phyloP scores from a whole-genome alignment of 176 grass and related monocot genomes.

The Dactylis glomerata region DNA sequence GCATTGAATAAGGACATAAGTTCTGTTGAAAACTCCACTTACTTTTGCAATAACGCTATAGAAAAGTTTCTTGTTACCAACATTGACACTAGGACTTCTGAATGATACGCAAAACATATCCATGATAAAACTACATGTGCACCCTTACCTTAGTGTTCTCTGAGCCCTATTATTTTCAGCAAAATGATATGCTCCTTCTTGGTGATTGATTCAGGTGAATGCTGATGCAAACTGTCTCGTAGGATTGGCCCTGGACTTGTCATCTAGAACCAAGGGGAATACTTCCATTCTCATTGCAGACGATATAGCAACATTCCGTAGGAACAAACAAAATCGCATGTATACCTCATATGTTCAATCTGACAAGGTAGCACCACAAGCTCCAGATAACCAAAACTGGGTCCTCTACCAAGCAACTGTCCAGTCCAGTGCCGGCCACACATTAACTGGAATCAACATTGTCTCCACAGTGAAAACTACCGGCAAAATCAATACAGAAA shows the following conservation, averaged over 20 bases:
- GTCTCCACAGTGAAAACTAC: slow-evolving; percentile 46
- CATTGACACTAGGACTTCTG: not conserved
- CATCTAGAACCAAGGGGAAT: slow-evolving; percentile 27
- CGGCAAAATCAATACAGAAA: slow-evolving; percentile 10
- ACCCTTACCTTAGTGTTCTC: not conserved
- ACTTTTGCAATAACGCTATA: not conserved
- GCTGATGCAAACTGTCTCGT: slow-evolving; percentile 46
- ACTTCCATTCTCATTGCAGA: slow-evolving; percentile 55
- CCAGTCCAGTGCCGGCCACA: slow-evolving; percentile 30
- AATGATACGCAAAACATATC: not conserved
- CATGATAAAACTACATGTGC: not conserved
- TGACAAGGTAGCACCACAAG: slow-evolving; percentile 16
- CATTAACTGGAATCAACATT: slow-evolving; percentile 58
- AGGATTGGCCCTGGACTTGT: slow-evolving; percentile 66
- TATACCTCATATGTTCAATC: slow-evolving; percentile 58
- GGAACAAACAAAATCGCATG: slow-evolving; percentile 31
- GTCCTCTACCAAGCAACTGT: slow-evolving; percentile 46
- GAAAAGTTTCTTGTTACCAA: slow-evolving; percentile 1
- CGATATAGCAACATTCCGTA: slow-evolving; percentile 38
- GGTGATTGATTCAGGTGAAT: slow-evolving; percentile 49
- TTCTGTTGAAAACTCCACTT: not conserved
- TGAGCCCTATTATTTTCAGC: not conserved
- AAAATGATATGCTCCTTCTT: slow-evolving; percentile 3
- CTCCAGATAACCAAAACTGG: slow-evolving; percentile 38
- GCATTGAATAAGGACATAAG: not conserved